Evolutionary conservation across 768 basidiomycete genomes (phyloP).

Genomic region (Leccinum truebloodii): DNA sequence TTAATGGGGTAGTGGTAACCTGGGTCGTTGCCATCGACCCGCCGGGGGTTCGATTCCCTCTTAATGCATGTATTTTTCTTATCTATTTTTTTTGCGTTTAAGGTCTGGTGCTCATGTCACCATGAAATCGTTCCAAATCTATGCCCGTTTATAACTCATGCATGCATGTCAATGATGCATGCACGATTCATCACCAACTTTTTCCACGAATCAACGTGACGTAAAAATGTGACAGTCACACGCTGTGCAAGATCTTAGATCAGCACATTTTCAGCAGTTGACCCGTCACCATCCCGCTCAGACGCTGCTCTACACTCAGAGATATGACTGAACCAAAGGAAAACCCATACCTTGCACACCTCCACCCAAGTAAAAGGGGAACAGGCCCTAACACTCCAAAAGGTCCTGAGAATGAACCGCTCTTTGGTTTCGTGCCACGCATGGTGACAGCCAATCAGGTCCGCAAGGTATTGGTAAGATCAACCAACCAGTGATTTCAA

Average conservation of each 20-base stretch:
- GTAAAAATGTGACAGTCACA: slow-evolving; percentile 5
- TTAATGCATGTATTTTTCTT: slow-evolving; percentile 18
- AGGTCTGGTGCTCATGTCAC: no score
- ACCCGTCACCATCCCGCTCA: slow-evolving; percentile 3
- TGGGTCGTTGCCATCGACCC: slow-evolving; percentile 77
- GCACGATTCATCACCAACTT: no score
- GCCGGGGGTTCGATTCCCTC: slow-evolving; percentile 80
- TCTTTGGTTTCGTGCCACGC: slow-evolving; percentile 74
- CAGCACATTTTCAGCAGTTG: slow-evolving; percentile 17
- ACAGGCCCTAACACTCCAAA: slow-evolving; percentile 8
- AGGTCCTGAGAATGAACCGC: slow-evolving; percentile 49
- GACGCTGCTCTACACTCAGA: not conserved
- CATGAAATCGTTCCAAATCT: no score
- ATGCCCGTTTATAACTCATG: no score
- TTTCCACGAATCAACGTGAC: not conserved
- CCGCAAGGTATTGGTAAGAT: slow-evolving; percentile 66
- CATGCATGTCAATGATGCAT: no score
- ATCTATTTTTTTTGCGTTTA: no score
- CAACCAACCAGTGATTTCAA: not conserved
- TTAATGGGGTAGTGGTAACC: slow-evolving; percentile 61
- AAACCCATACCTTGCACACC: slow-evolving; percentile 59
- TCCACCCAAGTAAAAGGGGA: slow-evolving; percentile 35
- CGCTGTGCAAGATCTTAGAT: slow-evolving; percentile 3
- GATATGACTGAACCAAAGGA: slow-evolving; percentile 23
- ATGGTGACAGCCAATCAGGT: slow-evolving; percentile 67